Evolutionary conservation across 371 early-diverging fungal genomes (phyloP).

Genomic region (Mortierella sp.): DNA sequence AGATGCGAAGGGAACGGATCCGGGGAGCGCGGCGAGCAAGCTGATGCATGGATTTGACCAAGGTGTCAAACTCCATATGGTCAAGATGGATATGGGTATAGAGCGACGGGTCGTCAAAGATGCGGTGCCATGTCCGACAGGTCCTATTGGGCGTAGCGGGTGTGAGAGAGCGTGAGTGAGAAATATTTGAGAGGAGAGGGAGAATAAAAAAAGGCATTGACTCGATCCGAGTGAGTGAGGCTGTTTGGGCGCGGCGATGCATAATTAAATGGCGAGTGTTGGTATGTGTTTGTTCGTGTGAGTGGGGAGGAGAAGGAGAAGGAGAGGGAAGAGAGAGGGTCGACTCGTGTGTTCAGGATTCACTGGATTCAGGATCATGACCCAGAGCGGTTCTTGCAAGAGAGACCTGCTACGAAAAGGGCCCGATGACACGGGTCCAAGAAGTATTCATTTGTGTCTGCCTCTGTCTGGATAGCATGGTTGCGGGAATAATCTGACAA

Average conservation of each 20-base stretch:
- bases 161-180: background rate
- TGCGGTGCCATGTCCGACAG: slow-evolving; percentile 58
- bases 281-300: no score
- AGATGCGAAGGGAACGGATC: slow-evolving; percentile 54
- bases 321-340: no score
- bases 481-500: no score
- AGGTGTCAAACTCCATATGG: slow-evolving; percentile 56
- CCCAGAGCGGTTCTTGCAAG: background rate
- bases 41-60: slow-evolving; percentile 55
- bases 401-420: no score
- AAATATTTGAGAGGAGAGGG: background rate
- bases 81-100: slow-evolving; percentile 57
- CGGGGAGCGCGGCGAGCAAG: slow-evolving; percentile 51
- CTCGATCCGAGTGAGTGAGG: no score
- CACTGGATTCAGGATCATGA: slow-evolving; percentile 13
- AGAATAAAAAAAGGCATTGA: background rate
- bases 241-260: no score
- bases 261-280: no score
- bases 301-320: no score
- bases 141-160: slow-evolving; percentile 39
- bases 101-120: slow-evolving; percentile 56
- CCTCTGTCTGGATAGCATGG: background rate
- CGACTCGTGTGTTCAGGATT: slow-evolving; percentile 5
- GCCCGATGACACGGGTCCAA: no score
- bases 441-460: background rate